Conservation (phyloP, 441 rosid species). For the Theobroma grandiflorum region DNA sequence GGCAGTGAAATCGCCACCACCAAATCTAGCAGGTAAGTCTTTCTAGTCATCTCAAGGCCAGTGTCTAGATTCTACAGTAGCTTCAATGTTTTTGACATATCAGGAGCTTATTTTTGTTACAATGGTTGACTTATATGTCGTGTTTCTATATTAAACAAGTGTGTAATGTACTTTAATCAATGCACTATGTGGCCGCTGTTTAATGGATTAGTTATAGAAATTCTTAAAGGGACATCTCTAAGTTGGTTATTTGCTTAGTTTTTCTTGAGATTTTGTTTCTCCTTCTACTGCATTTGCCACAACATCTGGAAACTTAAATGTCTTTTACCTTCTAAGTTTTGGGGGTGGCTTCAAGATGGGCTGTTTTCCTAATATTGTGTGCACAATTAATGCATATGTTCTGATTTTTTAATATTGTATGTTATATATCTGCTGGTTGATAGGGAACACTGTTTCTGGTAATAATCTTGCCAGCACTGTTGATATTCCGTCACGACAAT, state of each 20-base stretch:
- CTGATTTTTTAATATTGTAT: conserved; percentile 6
- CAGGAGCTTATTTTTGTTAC: conserved; percentile 10
- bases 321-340: background rate
- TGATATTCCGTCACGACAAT: conserved; percentile 37
- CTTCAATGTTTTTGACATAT: conserved; percentile 12
- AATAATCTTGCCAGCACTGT: conserved; percentile 38
- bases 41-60: background rate
- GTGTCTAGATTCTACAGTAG: background rate
- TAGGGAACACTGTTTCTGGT: conserved; percentile 56
- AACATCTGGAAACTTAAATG: background rate
- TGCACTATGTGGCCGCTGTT: background rate
- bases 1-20: conserved; percentile 39
- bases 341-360: background rate
- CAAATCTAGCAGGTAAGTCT: conserved; percentile 51
- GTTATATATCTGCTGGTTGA: conserved; percentile 24
- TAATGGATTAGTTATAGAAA: background rate
- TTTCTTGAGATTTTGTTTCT: background rate
- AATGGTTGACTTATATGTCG: background rate
- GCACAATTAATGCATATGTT: conserved; percentile 8
- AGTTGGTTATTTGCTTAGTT: background rate
- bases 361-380: background rate
- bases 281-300: background rate
- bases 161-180: background rate
- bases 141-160: background rate
- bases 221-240: background rate